Evolutionary conservation across 257 asterid species (phyloP).

Genomic region (Ophiorrhiza pumila): DNA sequence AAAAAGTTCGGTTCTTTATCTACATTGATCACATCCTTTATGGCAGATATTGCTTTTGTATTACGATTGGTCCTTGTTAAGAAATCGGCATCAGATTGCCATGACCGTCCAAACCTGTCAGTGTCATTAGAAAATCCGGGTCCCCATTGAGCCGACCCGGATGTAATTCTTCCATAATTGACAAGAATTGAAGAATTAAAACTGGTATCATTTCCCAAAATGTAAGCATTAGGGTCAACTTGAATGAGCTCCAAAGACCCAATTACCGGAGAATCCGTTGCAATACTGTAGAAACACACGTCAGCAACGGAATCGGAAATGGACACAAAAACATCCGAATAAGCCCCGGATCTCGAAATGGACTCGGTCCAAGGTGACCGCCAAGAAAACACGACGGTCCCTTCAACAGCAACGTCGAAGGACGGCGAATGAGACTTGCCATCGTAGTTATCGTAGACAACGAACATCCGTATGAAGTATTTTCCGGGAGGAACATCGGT

Average conservation of each 20-base stretch:
- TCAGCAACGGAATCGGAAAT: slow-evolving; percentile 44
- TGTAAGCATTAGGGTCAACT: slow-evolving; percentile 53
- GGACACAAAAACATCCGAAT: slow-evolving; percentile 76
- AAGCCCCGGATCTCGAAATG: slow-evolving; percentile 70
- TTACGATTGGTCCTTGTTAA: slow-evolving; percentile 22
- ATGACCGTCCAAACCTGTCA: slow-evolving; percentile 70
- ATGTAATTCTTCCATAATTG: slow-evolving; percentile 75
- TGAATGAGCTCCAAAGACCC: slow-evolving; percentile 60
- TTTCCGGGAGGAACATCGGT: slow-evolving; percentile 34
- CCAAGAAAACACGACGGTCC: slow-evolving; percentile 85
- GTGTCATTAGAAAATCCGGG: slow-evolving; percentile 86
- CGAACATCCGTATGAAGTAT: slow-evolving; percentile 69
- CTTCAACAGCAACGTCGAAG: slow-evolving; percentile 84
- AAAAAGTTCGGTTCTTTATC: slow-evolving; percentile 68
- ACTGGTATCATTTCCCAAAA: slow-evolving; percentile 23
- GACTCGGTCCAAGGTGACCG: slow-evolving; percentile 80
- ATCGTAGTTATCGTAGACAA: slow-evolving; percentile 82
- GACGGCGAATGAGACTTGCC: slow-evolving; percentile 85
- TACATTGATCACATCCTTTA: slow-evolving; percentile 37
- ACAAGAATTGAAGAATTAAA: slow-evolving; percentile 52
- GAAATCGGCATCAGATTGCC: slow-evolving; percentile 66
- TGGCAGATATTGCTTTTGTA: slow-evolving; percentile 62
- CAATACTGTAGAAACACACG: slow-evolving; percentile 88
- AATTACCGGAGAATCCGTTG: slow-evolving; percentile 87
- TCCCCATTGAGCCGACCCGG: slow-evolving; percentile 92